A percentile compares a stretch with the other conserved stretches of the same genome.
These are phyloP conservation scores for Termitomyces eurrhizus DNA, from an alignment of 768 basidiomycete species.

Conservation along the genomic window DNA sequence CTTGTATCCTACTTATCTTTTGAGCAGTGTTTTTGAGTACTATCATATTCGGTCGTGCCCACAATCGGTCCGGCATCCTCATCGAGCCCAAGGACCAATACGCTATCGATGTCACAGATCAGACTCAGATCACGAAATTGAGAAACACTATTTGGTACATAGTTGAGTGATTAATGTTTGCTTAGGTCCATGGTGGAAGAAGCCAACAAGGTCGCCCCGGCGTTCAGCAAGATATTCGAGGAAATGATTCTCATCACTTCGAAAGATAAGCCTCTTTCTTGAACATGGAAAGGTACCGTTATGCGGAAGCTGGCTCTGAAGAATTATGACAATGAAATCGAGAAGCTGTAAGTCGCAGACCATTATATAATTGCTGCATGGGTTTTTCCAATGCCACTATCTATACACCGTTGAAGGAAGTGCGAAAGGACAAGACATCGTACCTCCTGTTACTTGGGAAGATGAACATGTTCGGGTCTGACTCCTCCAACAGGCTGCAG, in stretches of 20 bases:
- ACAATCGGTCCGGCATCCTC: conserved; percentile 22
- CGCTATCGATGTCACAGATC: conserved; percentile 19
- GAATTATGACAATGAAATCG: conserved; percentile 37
- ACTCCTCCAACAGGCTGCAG: conserved; percentile 20
- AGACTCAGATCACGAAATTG: conserved; percentile 20
- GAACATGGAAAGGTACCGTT: conserved; percentile 38
- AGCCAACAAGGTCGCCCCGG: conserved; percentile 35
- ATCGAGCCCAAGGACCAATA: conserved; percentile 18
- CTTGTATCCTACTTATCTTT: neutral
- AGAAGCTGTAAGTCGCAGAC: conserved; percentile 26
- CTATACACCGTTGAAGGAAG: conserved; percentile 21
- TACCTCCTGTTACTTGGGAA: conserved; percentile 22
- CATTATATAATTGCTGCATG: too few relatives aligned
- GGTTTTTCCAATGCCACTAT: neutral
- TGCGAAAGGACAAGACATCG: conserved; percentile 15
- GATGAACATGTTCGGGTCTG: conserved; percentile 19
- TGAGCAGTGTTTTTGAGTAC: conserved; percentile 16
- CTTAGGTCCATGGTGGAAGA: conserved; percentile 35
- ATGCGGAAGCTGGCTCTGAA: conserved; percentile 34
- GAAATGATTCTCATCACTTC: too few relatives aligned
- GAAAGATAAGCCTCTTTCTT: too few relatives aligned
- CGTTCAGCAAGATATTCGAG: too few relatives aligned
- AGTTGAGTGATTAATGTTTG: neutral
- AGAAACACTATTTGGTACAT: conserved; percentile 31
- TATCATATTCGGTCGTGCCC: conserved; percentile 36